These are phyloP conservation scores for Coemansia sp. DNA, from an alignment of 192 early-diverging fungal species.

Conservation along the genomic window DNA sequence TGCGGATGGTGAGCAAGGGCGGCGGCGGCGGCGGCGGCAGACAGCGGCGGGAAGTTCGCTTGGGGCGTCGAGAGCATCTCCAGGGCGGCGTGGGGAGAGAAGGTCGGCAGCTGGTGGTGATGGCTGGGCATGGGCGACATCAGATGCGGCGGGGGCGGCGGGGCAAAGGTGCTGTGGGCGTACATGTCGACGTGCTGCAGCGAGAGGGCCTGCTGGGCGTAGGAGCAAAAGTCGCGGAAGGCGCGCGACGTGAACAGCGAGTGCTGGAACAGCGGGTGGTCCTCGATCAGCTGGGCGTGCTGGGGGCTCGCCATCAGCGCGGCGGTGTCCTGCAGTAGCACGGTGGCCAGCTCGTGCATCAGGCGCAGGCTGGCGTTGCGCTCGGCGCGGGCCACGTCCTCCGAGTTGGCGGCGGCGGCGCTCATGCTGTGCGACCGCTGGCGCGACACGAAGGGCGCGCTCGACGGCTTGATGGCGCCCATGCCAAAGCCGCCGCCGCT, in stretches of 20 bases:
- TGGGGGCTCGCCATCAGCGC: constrained; percentile 46
- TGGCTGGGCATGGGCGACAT: neutral
- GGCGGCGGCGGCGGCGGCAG: neutral
- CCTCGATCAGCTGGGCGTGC: constrained; percentile 25
- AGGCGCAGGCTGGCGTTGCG: constrained; percentile 43
- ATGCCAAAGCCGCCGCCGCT: neutral
- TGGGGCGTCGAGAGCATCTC: neutral
- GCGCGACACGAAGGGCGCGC: constrained; percentile 25
- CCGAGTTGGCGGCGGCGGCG: constrained; percentile 32
- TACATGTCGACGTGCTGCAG: constrained; percentile 40
- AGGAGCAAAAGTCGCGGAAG: constrained; percentile 51
- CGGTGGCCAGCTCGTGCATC: constrained; percentile 51
- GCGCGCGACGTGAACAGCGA: constrained; percentile 48
- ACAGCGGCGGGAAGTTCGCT: constrained; percentile 1
- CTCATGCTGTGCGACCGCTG: constrained; percentile 53
- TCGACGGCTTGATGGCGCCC: neutral
- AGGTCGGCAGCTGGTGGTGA: constrained; percentile 1
- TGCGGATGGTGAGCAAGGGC: too few relatives aligned
- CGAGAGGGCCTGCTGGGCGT: constrained; percentile 47
- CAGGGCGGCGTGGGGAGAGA: neutral
- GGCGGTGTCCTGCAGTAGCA: constrained; percentile 48
- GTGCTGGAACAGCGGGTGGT: constrained; percentile 41
- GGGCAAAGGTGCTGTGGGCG: constrained; percentile 5
- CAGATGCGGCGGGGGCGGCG: constrained; percentile 14
- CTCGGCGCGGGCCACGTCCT: constrained; percentile 49